These are phyloP conservation scores for Pythium phragmitis DNA, from an alignment of 352 stramenopile species.

Conservation along the genomic window DNA sequence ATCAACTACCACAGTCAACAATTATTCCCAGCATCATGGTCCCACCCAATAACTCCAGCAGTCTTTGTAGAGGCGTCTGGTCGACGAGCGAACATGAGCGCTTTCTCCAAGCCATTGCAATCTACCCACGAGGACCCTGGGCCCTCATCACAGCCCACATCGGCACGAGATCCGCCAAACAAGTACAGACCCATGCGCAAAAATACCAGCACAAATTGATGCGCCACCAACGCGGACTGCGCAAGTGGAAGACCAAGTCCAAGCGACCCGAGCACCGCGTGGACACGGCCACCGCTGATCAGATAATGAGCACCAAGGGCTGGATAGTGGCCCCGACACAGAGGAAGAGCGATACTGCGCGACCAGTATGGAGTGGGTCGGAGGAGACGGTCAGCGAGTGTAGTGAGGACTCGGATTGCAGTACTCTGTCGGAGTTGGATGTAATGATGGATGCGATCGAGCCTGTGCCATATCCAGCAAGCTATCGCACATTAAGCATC, in stretches of 20 bases:
- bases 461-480: background rate
- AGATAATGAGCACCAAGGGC: conserved; percentile 6
- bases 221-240: conserved; percentile 39
- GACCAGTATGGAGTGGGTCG: conserved; percentile 42
- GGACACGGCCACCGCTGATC: conserved; percentile 12
- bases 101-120: conserved; percentile 73
- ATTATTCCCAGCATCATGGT: too few relatives aligned
- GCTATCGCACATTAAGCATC: too few relatives aligned
- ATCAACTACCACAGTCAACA: too few relatives aligned
- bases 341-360: too few relatives aligned
- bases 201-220: conserved; percentile 86
- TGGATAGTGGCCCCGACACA: background rate
- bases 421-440: too few relatives aligned
- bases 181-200: conserved; percentile 79
- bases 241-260: conserved; percentile 35
- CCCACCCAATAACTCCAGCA: too few relatives aligned
- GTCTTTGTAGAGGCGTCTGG: conserved; percentile 27
- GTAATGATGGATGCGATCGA: background rate
- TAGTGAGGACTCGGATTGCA: conserved; percentile 1
- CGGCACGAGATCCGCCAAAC: conserved; percentile 76
- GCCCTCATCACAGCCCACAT: conserved; percentile 67
- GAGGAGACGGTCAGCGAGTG: background rate
- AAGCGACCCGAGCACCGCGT: conserved; percentile 33
- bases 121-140: conserved; percentile 67
- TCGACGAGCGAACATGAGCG: conserved; percentile 66